Evolutionary conservation across 2,329 filamentous ascomycete genomes (phyloP), one percentile per base, ranked within the genome.

Genomic region (Alternaria hordeiaustralica): DNA sequence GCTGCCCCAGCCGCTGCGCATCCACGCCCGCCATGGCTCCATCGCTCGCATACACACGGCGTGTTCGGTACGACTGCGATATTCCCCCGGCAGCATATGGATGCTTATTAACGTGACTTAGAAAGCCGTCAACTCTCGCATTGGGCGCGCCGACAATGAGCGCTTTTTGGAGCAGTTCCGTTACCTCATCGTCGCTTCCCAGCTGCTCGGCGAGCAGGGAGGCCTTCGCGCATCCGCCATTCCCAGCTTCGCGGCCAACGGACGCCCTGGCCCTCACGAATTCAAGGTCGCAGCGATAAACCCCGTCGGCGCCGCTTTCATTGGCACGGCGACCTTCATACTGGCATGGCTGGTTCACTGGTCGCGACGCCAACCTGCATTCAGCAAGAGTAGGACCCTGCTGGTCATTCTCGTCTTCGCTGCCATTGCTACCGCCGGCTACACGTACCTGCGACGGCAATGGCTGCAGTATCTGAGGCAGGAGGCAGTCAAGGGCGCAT

Each of bases 131-230:
- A 91, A 91, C 68, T 89, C 90, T 44, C 87, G 88, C 65, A 86
- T 97, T 66, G 90, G 92, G 59, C 87, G 90, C 68, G 89, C 88
- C 71, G 94, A 97, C 72, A 96, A 94, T 76, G 87, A 90, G 70
- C 90, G 90, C 69, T 97, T 97, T 74, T 86, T 97, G 63, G 94
- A 97, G 80, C 92, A 94, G 76, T 97, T 97, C 75, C 92, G 94
- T 67, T 97, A 97, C 81, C 91, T 92, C 21, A 92, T 97, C 68
- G 92, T 97, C 75, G 94, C 94, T 55, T 97, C 94, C 21, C 94
- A 97, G 78, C 86, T 97, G 13, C 85, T 97, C 44, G 93, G 89
- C 73, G 91, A 91, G 44, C 81, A 82, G 65, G 80, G 79, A 26
- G 75, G 80, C 13, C 64, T 83, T 46, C 79, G 80, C 36, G 61